phyloP scores from a whole-genome alignment of 2,329 filamentous ascomycete genomes.

The Aspergillus proliferans region DNA sequence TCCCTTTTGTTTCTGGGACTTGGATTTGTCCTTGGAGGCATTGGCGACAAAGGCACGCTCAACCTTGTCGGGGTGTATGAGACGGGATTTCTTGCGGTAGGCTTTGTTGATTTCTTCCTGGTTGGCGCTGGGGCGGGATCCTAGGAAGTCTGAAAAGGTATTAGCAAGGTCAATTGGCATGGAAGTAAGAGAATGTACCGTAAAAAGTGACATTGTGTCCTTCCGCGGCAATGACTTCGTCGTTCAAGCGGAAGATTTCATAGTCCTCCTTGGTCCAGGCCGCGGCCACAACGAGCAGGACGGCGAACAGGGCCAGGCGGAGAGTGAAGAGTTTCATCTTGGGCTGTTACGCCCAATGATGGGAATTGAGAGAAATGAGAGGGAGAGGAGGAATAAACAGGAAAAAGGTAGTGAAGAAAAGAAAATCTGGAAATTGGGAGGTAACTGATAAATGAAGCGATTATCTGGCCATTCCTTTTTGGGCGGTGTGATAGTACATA shows the following conservation, averaged over 20 bases:
- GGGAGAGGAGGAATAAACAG: not conserved
- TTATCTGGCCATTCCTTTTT: not conserved
- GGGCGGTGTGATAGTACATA: not conserved
- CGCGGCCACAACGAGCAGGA: constrained; percentile 60
- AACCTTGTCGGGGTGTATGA: constrained; percentile 92
- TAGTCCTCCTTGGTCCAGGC: constrained; percentile 93
- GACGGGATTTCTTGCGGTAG: constrained; percentile 78
- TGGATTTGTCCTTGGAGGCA: constrained; percentile 50
- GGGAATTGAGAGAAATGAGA: not conserved
- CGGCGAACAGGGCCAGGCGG: constrained; percentile 62
- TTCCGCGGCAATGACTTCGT: constrained; percentile 73
- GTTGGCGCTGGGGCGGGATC: constrained; percentile 63
- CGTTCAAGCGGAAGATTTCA: constrained; percentile 92
- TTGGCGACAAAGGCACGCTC: constrained; percentile 73
- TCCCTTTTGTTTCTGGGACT: constrained; percentile 51
- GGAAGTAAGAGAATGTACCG: constrained; percentile 33
- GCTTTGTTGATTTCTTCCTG: constrained; percentile 89
- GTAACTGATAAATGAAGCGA: not conserved
- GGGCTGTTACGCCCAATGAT: constrained; percentile 5
- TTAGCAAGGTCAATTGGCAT: not conserved
- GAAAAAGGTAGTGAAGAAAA: not conserved
- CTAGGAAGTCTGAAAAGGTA: constrained; percentile 65
- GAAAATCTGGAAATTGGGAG: not conserved
- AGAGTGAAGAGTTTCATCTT: constrained; percentile 65
- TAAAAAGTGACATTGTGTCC: constrained; percentile 83